Evolutionary conservation across 192 early-diverging fungal genomes (phyloP), one percentile per base, ranked within the genome.

Genomic region (Hyaloraphidium curvatum): DNA sequence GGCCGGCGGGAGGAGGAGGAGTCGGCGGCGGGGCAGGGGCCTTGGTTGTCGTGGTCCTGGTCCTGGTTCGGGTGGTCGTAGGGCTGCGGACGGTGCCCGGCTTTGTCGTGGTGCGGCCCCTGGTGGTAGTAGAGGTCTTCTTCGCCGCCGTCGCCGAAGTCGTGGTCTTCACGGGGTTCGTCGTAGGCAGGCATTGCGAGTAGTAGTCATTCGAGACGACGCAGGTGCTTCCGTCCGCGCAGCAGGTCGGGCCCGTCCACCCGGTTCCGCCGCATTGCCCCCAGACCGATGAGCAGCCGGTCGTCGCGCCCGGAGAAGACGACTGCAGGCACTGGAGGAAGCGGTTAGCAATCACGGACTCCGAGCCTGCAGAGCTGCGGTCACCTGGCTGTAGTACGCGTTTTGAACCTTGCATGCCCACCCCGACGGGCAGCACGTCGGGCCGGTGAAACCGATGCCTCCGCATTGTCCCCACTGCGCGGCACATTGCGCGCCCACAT

Each of bases 321-420:
- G n/a, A n/a, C n/a, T n/a, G n/a, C n/a, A n/a, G n/a, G n/a, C n/a
- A n/a, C n/a, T n/a, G n/a, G n/a, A n/a, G n/a, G n/a, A n/a, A n/a
- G n/a, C n/a, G n/a, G n/a, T n/a, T n/a, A n/a, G n/a, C 67, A 69
- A 31, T 69, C 67, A 51, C 67, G 71, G 27, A 67, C 67, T 28
- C 71, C 71, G 25, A 69, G 56, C 71, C 73, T 64, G 41, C 73
- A 69, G 17, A 69, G 53, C 3, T 74, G 71, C n/a, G n/a, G n/a
- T n/a, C n/a, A n/a, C n/a, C n/a, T n/a, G n/a, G n/a, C n/a, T n/a
- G n/a, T n/a, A n/a, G n/a, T n/a, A n/a, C n/a, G n/a, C n/a, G n/a
- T n/a, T n/a, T n/a, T n/a, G 40, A 69, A 69, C 2, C 29, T 28
- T 17, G 56, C 57, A 58, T 11, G 53, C 0, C 30, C 30, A 56